Percentiles rank a stretch among this genome's conserved stretches.
Evolutionary conservation across 1,284 basidiomycete genomes (phyloP).

Genomic region (Irpex lacteus): DNA sequence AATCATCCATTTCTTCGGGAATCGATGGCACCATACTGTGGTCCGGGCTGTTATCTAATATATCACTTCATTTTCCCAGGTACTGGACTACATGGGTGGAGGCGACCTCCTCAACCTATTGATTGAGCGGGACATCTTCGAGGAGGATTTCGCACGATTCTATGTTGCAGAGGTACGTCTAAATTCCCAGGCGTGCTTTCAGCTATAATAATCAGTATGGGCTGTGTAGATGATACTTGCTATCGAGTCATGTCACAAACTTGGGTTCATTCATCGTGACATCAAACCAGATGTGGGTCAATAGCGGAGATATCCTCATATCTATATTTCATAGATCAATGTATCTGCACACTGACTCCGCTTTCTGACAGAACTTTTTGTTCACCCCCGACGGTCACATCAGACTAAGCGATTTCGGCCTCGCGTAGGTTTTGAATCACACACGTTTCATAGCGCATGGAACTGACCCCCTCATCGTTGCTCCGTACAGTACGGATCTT

Average conservation of each 20-base stretch:
- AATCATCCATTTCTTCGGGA: slow-evolving; percentile 20
- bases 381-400: slow-evolving; percentile 94
- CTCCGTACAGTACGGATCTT: slow-evolving; percentile 63
- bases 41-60: slow-evolving; percentile 14
- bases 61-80: slow-evolving; percentile 51
- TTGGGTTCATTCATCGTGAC: slow-evolving; percentile 96
- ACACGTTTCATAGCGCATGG: slow-evolving; percentile 6
- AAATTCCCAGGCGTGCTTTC: slow-evolving; percentile 18
- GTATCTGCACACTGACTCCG: slow-evolving; percentile 20
- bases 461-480: slow-evolving; percentile 10
- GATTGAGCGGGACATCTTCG: slow-evolving; percentile 91
- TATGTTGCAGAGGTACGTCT: slow-evolving; percentile 85
- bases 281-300: slow-evolving; percentile 87
- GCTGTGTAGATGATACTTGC: slow-evolving; percentile 85
- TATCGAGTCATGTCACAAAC: slow-evolving; percentile 89
- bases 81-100: slow-evolving; percentile 93
- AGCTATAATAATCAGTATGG: neutral
- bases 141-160: slow-evolving; percentile 92
- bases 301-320: slow-evolving; percentile 20
- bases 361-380: slow-evolving; percentile 78
- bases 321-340: neutral
- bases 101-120: slow-evolving; percentile 94
- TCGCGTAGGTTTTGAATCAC: slow-evolving; percentile 64
- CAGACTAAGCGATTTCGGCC: slow-evolving; percentile 92
- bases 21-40: slow-evolving; percentile 3